Evolutionary conservation across 2,329 filamentous ascomycete species (phyloP).

Genomic region (Graphilbum ipis-grandicollis): DNA sequence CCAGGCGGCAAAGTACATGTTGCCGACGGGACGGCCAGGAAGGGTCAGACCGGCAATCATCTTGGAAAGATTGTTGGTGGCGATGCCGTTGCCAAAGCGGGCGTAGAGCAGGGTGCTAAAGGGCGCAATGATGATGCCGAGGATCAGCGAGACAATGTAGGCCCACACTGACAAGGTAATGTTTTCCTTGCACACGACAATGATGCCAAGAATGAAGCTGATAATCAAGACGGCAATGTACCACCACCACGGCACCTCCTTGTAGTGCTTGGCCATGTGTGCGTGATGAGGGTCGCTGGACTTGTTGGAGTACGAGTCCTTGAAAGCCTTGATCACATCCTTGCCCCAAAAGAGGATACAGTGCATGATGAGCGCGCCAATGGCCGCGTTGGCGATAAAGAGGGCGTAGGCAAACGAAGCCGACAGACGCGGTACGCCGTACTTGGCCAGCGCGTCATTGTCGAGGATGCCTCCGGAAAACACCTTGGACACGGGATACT

Average conservation of each 20-base stretch:
- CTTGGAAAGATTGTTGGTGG: constrained; percentile 40
- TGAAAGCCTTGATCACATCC: constrained; percentile 29
- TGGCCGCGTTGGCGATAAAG: constrained; percentile 40
- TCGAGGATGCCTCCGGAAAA: constrained; percentile 24
- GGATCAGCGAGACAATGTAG: constrained; percentile 25
- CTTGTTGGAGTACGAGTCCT: constrained; percentile 22
- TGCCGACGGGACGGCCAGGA: constrained; percentile 32
- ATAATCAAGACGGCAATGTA: constrained; percentile 22
- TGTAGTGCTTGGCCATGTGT: constrained; percentile 34
- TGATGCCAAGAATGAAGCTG: constrained; percentile 27
- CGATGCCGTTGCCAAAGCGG: constrained; percentile 37
- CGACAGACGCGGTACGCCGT: constrained; percentile 28
- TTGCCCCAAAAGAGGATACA: constrained; percentile 36
- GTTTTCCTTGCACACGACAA: constrained; percentile 26
- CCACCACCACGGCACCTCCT: constrained; percentile 32
- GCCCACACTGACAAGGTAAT: constrained; percentile 29
- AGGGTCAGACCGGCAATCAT: constrained; percentile 35
- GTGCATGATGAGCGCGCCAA: constrained; percentile 35
- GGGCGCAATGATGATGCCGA: constrained; percentile 30
- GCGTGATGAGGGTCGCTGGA: constrained; percentile 33
- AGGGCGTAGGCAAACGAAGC: constrained; percentile 33
- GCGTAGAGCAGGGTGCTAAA: constrained; percentile 34
- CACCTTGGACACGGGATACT: constrained; percentile 22
- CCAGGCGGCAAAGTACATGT: constrained; percentile 42
- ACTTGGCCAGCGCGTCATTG: constrained; percentile 19